Percentiles rank a stretch among this genome's conserved stretches.
phyloP scores from a whole-genome alignment of 148 eudicot genomes.

The Silene conica region DNA sequence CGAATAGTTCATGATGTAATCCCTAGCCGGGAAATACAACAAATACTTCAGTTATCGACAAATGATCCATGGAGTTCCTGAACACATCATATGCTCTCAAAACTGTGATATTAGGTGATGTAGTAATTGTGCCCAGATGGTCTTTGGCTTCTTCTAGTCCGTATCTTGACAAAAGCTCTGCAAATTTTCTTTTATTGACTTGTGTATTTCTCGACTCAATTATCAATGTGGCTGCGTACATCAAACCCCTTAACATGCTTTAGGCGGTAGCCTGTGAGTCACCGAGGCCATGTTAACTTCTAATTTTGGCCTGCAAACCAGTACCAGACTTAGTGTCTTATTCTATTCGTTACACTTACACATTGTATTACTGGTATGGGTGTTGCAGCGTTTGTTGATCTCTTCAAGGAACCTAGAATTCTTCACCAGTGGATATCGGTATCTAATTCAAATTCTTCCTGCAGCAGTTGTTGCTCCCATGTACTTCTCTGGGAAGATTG shows the following conservation, averaged over 20 bases:
- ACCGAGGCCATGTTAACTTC: not conserved
- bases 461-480: constrained; percentile 98
- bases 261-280: not conserved
- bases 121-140: not conserved
- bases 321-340: not conserved
- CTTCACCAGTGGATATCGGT: constrained; percentile 98
- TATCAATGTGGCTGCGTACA: too few relatives aligned
- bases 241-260: not conserved
- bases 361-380: constrained; percentile 11
- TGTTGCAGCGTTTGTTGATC: constrained; percentile 75
- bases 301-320: not conserved
- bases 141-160: not conserved
- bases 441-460: constrained; percentile 95
- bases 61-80: not conserved
- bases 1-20: not conserved
- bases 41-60: not conserved
- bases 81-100: not conserved
- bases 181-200: not conserved
- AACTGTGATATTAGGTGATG: not conserved
- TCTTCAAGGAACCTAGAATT: constrained; percentile 94
- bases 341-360: not conserved
- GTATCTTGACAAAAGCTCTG: not conserved
- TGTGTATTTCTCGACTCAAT: not conserved
- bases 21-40: not conserved
- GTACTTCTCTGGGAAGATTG: constrained; percentile 97